These are phyloP conservation scores for Thermochaetoides dissita DNA, from an alignment of 2,329 filamentous ascomycete species.

Conservation along the genomic window DNA sequence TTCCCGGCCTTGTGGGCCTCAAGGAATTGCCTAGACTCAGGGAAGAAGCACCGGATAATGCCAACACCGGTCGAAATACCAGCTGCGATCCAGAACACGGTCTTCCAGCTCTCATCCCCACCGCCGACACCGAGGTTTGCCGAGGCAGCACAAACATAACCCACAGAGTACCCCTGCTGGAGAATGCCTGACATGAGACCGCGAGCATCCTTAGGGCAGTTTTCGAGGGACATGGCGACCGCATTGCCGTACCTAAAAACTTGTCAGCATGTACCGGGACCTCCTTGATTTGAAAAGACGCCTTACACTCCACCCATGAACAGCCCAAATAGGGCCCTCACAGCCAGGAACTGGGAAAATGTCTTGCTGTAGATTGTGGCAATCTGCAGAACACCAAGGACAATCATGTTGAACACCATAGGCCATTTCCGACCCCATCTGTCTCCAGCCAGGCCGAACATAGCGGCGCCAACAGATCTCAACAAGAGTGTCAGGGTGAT, in stretches of 20 bases:
- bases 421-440: slow-evolving; percentile 73
- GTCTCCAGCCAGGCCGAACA: slow-evolving; percentile 67
- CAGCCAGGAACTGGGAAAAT: slow-evolving; percentile 61
- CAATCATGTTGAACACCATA: slow-evolving; percentile 67
- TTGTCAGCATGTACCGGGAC: not conserved
- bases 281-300: not conserved
- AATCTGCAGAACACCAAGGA: slow-evolving; percentile 45
- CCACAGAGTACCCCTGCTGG: slow-evolving; percentile 69
- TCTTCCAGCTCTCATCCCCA: slow-evolving; percentile 53
- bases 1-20: slow-evolving; percentile 51
- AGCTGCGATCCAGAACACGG: slow-evolving; percentile 58
- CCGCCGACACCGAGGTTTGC: slow-evolving; percentile 61
- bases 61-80: slow-evolving; percentile 57
- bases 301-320: slow-evolving; percentile 60
- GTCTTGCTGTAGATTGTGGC: slow-evolving; percentile 64
- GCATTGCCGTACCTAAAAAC: slow-evolving; percentile 50
- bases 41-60: slow-evolving; percentile 51
- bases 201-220: slow-evolving; percentile 43
- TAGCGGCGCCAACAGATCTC: slow-evolving; percentile 58
- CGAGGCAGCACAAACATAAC: slow-evolving; percentile 65
- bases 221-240: slow-evolving; percentile 61
- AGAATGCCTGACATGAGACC: slow-evolving; percentile 72
- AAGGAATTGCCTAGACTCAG: slow-evolving; percentile 62
- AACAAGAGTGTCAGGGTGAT: slow-evolving; percentile 65
- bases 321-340: slow-evolving; percentile 58